Base-by-base conservation (phyloP, 2,329 filamentous ascomycete genomes). In the Xylariales sp. region DNA sequence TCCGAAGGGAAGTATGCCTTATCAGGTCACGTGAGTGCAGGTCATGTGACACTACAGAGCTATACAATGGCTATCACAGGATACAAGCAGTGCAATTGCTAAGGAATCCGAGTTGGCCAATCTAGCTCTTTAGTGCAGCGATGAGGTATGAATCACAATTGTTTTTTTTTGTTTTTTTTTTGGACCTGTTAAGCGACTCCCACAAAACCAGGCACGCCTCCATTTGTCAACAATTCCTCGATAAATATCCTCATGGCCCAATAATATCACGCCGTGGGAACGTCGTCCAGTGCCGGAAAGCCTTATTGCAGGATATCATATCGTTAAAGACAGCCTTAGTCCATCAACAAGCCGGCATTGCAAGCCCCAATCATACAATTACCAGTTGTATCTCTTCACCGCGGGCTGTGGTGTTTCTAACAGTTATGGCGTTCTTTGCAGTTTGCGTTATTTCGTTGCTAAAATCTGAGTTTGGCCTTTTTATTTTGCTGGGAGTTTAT, bases 21-120 rank as follows among this genome's bases (percentile, higher is more conserved):
- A n/a, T n/a, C n/a, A n/a, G n/a, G n/a, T n/a, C n/a, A n/a, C n/a
- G n/a, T n/a, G n/a, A n/a, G n/a, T n/a, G n/a, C n/a, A n/a, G n/a
- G n/a, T n/a, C n/a, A n/a, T n/a, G n/a, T n/a, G n/a, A n/a, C n/a
- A n/a, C n/a, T n/a, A n/a, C n/a, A n/a, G n/a, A n/a, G 28, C n/a
- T 34, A 28, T 32, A 3, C 39, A 49, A 55, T 67, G 64, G 64
- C 4, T 55, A 3, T 54, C 48, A 34, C 64, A 67, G 32, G 48
- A 67, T 18, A 45, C 30, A 45, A 49, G 64, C 32, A 64, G 49
- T 34, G 43, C 54, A 8, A 50, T 67, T 53, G 59, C 64, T 1
- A 67, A 36, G 36, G 59, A 67, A 30, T 67, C 64, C 3, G 64
- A 67, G 43, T 41, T 67, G 10, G 23, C 64, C 23, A 55, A 59